Conservation (phyloP, 345 rosid species). For the Abelmoschus esculentus region DNA sequence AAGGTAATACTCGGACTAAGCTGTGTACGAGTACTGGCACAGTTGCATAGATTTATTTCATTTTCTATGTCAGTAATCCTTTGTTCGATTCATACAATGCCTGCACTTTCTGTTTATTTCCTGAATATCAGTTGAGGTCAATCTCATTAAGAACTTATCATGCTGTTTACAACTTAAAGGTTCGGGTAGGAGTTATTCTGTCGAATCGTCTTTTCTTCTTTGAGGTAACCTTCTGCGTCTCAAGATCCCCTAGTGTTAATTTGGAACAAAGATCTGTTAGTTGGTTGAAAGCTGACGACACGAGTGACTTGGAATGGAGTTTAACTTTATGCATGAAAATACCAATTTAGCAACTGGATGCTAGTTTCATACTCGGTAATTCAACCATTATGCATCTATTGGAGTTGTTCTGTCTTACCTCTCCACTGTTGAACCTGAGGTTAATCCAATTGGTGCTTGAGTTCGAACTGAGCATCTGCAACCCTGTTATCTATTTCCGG, state of each 20-base stretch:
- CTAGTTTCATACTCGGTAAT: not conserved
- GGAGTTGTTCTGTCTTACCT: not conserved
- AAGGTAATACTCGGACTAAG: not conserved
- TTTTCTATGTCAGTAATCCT: not conserved
- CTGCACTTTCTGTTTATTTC: not conserved
- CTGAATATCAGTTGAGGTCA: conserved; percentile 1
- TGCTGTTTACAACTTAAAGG: not conserved
- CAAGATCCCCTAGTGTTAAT: not conserved
- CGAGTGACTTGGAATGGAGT: not conserved
- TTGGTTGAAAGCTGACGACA: not conserved
- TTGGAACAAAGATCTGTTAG: not conserved
- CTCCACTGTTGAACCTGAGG: not conserved
- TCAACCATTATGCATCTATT: not conserved
- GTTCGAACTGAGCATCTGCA: not conserved
- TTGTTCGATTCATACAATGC: not conserved
- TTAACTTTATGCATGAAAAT: not conserved
- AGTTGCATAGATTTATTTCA: not conserved
- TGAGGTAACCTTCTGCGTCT: not conserved
- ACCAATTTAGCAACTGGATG: not conserved
- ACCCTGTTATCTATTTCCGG: not conserved
- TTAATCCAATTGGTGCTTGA: not conserved
- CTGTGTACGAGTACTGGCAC: not conserved
- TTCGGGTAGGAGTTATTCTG: not conserved
- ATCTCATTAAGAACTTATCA: conserved; percentile 1
- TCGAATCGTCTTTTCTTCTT: conserved; percentile 3